Conservation (phyloP, 2,329 filamentous ascomycete genomes). For the Cryphonectria japonica region DNA sequence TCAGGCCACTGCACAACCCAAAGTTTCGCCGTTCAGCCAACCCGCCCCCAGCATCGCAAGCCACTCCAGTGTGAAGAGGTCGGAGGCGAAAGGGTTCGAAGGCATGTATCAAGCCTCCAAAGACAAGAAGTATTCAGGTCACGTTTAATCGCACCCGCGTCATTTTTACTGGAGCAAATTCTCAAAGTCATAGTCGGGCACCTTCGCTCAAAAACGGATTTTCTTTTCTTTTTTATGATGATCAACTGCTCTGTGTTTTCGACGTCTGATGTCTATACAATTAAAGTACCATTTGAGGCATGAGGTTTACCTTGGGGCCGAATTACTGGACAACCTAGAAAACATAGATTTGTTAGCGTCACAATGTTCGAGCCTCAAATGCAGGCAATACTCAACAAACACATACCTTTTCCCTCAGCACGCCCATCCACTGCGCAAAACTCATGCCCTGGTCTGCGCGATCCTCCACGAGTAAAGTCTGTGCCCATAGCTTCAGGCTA, state of each 20-base stretch:
- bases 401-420: constrained; percentile 87
- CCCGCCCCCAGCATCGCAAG: background rate
- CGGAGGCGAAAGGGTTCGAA: no score
- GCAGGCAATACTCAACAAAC: constrained; percentile 1
- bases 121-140: background rate
- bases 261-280: constrained; percentile 26
- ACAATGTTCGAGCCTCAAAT: background rate
- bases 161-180: background rate
- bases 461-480: constrained; percentile 94
- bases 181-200: background rate
- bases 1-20: background rate
- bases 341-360: constrained; percentile 13
- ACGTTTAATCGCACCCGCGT: background rate
- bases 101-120: background rate
- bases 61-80: background rate
- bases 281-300: constrained; percentile 26
- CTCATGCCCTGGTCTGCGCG: constrained; percentile 92
- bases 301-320: constrained; percentile 5
- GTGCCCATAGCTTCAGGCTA: constrained; percentile 92
- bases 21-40: background rate
- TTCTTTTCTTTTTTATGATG: background rate
- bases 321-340: constrained; percentile 30
- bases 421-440: constrained; percentile 90
- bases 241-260: background rate
- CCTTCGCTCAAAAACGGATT: background rate